Conservation (phyloP, 2,329 filamentous ascomycete species). For the Aspergillus sp. region DNA sequence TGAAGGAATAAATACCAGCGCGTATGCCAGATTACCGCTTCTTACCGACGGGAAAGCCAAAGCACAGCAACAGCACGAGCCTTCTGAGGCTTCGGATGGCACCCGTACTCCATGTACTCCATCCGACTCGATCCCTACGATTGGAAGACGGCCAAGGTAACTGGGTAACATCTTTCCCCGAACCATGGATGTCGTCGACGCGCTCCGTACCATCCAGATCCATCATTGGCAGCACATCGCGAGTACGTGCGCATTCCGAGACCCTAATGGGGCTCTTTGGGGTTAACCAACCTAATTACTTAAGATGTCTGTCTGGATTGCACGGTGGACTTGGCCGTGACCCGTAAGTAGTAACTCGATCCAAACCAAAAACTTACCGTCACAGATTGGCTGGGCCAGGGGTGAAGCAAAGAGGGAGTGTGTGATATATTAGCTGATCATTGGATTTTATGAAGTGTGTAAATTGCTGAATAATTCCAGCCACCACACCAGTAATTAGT, state of each 20-base stretch:
- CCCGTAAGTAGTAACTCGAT: background rate
- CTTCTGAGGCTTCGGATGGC: conserved; percentile 6
- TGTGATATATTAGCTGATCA: background rate
- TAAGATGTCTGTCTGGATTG: background rate
- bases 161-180: background rate
- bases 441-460: background rate
- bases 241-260: conserved; percentile 9
- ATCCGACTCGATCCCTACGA: background rate
- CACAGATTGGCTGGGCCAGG: background rate
- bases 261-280: conserved; percentile 8
- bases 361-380: background rate
- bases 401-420: background rate
- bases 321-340: background rate
- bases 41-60: background rate
- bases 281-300: background rate
- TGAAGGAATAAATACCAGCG: background rate
- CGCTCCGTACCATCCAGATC: conserved; percentile 1
- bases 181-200: background rate
- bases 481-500: background rate
- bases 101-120: conserved; percentile 1
- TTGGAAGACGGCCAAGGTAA: background rate
- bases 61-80: conserved; percentile 3
- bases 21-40: background rate
- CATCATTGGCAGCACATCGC: conserved; percentile 2
- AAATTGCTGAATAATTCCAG: background rate